Percentiles rank a stretch among this genome's conserved stretches.
phyloP scores from a whole-genome alignment of 345 rosid species.

The Euphorbia lathyris region DNA sequence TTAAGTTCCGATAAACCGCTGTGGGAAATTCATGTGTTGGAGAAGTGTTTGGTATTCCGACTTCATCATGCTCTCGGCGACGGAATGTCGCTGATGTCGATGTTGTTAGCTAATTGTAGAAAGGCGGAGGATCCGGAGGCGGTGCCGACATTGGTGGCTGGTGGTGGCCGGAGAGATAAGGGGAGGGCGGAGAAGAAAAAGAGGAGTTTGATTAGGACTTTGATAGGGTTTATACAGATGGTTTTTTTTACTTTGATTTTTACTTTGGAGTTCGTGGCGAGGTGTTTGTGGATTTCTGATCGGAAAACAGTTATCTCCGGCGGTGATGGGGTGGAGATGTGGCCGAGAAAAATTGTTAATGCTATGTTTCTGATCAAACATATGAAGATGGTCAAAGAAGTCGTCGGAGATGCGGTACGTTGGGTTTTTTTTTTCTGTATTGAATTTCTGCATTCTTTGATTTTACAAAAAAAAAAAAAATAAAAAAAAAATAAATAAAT shows the following conservation, averaged over 20 bases:
- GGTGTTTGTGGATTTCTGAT: conserved; percentile 36
- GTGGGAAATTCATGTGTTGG: conserved; percentile 56
- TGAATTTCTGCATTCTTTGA: no score
- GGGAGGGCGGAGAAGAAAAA: not conserved
- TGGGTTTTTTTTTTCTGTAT: no score
- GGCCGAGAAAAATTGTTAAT: conserved; percentile 55
- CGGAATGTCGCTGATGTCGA: conserved; percentile 53
- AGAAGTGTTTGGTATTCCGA: conserved; percentile 39
- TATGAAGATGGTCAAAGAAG: conserved; percentile 49
- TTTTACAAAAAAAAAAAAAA: no score
- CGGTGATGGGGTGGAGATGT: conserved; percentile 62
- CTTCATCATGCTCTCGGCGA: conserved; percentile 61
- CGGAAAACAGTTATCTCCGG: conserved; percentile 42
- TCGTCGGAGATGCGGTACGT: conserved; percentile 35
- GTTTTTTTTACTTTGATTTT: conserved; percentile 37
- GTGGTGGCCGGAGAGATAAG: conserved; percentile 4
- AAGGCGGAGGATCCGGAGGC: conserved; percentile 30
- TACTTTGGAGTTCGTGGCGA: conserved; percentile 30
- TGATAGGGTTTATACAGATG: conserved; percentile 27
- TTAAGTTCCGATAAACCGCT: conserved; percentile 43
- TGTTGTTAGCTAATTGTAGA: conserved; percentile 45
- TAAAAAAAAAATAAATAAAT: no score
- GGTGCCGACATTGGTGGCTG: conserved; percentile 25
- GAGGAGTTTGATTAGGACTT: conserved; percentile 6
- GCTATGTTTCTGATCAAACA: conserved; percentile 49